phyloP scores from a whole-genome alignment of 2,329 filamentous ascomycete genomes.

The Zymoseptoria crescenta region DNA sequence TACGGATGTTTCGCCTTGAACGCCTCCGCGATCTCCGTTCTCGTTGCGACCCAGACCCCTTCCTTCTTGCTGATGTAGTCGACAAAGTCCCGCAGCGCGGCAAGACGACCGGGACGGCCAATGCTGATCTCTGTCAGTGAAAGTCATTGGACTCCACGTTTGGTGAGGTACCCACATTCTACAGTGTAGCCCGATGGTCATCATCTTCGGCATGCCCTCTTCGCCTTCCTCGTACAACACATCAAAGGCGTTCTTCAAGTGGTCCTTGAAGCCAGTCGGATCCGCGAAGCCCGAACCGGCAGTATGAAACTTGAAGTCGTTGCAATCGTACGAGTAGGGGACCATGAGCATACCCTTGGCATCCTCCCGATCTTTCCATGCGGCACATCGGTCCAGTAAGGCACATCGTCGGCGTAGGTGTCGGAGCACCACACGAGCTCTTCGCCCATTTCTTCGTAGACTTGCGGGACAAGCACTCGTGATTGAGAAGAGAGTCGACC shows the following conservation, averaged over 20 bases:
- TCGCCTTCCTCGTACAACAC: slow-evolving; percentile 43
- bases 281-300: slow-evolving; percentile 36
- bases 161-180: slow-evolving; percentile 29
- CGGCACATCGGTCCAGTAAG: slow-evolving; percentile 48
- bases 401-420: slow-evolving; percentile 49
- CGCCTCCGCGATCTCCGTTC: slow-evolving; percentile 45
- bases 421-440: slow-evolving; percentile 46
- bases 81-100: slow-evolving; percentile 46
- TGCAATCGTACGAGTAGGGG: slow-evolving; percentile 49
- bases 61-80: slow-evolving; percentile 47
- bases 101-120: slow-evolving; percentile 46
- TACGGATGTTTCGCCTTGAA: slow-evolving; percentile 45
- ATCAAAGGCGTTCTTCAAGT: slow-evolving; percentile 48
- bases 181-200: slow-evolving; percentile 50
- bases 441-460: slow-evolving; percentile 47
- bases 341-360: slow-evolving; percentile 48
- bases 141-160: slow-evolving; percentile 22
- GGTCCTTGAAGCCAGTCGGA: slow-evolving; percentile 38
- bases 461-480: slow-evolving; percentile 41
- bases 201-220: slow-evolving; percentile 46
- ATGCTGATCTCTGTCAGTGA: slow-evolving; percentile 24
- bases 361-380: slow-evolving; percentile 31
- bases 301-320: slow-evolving; percentile 43
- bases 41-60: slow-evolving; percentile 47
- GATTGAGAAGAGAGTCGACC: slow-evolving; percentile 41